These are phyloP conservation scores for Brasenia schreberi DNA, from an alignment of 164 flowering plant species.

Conservation along the genomic window DNA sequence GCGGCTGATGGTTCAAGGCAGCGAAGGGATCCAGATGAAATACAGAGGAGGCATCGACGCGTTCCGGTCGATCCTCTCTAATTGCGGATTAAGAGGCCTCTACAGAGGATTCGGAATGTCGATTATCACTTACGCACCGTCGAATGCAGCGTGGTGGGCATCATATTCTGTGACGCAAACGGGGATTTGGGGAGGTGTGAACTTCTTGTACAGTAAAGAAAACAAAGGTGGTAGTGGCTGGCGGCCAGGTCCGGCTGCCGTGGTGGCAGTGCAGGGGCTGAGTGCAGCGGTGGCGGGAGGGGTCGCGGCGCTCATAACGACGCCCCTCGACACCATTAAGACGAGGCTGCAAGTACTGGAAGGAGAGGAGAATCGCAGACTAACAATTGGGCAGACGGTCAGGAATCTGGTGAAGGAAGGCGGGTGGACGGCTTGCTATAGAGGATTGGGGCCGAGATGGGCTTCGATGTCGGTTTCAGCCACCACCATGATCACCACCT, in stretches of 20 bases:
- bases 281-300: slow-evolving; percentile 90
- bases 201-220: slow-evolving; percentile 1
- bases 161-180: slow-evolving; percentile 62
- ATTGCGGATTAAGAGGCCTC: slow-evolving; percentile 53
- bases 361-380: slow-evolving; percentile 29
- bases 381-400: slow-evolving; percentile 36
- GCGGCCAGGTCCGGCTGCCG: slow-evolving; percentile 36
- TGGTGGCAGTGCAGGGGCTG: slow-evolving; percentile 57
- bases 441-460: slow-evolving; percentile 82
- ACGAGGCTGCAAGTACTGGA: slow-evolving; percentile 81
- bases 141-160: slow-evolving; percentile 94
- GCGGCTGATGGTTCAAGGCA: slow-evolving; percentile 64
- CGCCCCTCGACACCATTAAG: slow-evolving; percentile 88
- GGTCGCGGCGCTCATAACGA: slow-evolving; percentile 66
- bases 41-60: slow-evolving; percentile 69
- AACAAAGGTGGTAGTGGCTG: slow-evolving; percentile 5
- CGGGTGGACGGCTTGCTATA: slow-evolving; percentile 61
- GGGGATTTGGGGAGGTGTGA: slow-evolving; percentile 40
- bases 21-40: slow-evolving; percentile 7
- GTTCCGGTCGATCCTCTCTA: slow-evolving; percentile 35
- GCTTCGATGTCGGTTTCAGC: slow-evolving; percentile 79
- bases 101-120: slow-evolving; percentile 87
- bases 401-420: slow-evolving; percentile 55
- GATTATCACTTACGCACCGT: slow-evolving; percentile 71
- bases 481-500: slow-evolving; percentile 78